phyloP scores from a whole-genome alignment of 2,329 filamentous ascomycete genomes.

The Fusarium liriodendri region DNA sequence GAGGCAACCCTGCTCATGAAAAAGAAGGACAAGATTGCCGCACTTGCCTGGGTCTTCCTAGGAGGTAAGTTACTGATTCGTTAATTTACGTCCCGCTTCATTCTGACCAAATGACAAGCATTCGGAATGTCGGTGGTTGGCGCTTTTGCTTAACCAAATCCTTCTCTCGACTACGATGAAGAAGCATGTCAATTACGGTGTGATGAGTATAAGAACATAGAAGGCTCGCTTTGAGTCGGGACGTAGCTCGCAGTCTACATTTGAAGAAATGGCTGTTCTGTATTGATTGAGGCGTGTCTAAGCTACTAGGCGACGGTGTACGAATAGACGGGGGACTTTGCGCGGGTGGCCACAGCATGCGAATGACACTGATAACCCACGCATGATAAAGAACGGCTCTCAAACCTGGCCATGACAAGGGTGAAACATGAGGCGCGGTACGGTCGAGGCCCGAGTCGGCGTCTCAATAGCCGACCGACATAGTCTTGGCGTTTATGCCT shows the following conservation, averaged over 20 bases:
- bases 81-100: too few relatives aligned
- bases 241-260: background rate
- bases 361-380: background rate
- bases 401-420: background rate
- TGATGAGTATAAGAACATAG: background rate
- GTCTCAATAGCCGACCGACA: background rate
- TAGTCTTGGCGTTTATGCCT: background rate
- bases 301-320: background rate
- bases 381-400: background rate
- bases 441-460: background rate
- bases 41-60: constrained; percentile 62
- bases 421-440: background rate
- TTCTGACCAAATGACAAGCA: constrained; percentile 12
- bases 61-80: constrained; percentile 55
- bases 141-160: constrained; percentile 20
- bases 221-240: background rate
- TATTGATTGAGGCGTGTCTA: background rate
- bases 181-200: background rate
- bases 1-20: constrained; percentile 62
- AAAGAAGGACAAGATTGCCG: constrained; percentile 63
- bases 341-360: background rate
- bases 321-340: background rate
- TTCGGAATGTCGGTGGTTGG: constrained; percentile 35
- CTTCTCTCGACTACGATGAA: background rate
- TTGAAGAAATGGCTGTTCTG: background rate